These are phyloP conservation scores for Chlamydomonas incerta DNA, from an alignment of 139 green algal species.

Conservation along the genomic window DNA sequence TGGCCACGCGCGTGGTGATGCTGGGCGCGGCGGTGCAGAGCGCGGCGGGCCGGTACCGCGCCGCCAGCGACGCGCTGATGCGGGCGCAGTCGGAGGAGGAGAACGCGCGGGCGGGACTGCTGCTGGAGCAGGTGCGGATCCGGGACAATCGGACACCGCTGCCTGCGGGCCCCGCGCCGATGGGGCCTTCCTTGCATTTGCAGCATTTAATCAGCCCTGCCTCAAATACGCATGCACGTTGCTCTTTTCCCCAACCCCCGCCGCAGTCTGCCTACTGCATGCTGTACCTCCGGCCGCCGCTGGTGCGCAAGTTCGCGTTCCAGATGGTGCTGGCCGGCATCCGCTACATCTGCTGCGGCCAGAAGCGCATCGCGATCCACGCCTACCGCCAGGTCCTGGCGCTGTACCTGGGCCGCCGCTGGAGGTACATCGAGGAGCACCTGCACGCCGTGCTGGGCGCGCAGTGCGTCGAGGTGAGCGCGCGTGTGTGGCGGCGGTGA, in stretches of 20 bases:
- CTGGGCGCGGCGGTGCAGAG: constrained; percentile 42
- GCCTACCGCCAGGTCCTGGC: constrained; percentile 81
- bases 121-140: constrained; percentile 82
- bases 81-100: constrained; percentile 84
- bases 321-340: constrained; percentile 92
- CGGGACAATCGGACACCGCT: no score
- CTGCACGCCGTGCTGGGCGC: constrained; percentile 87
- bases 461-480: constrained; percentile 58
- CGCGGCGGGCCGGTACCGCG: constrained; percentile 43
- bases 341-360: constrained; percentile 78
- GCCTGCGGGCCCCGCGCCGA: no score
- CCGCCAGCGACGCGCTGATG: constrained; percentile 78
- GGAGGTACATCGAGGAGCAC: constrained; percentile 91
- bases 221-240: no score
- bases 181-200: no score
- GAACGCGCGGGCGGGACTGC: constrained; percentile 79
- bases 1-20: constrained; percentile 64
- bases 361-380: constrained; percentile 74
- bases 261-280: constrained; percentile 76
- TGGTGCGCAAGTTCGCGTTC: constrained; percentile 86
- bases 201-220: no score
- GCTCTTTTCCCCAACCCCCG: no score
- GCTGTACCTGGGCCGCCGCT: constrained; percentile 77
- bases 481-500: no score
- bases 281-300: constrained; percentile 67